Conservation (phyloP, 805 yeast species). For the Isabelozyma pseudorhagii region DNA sequence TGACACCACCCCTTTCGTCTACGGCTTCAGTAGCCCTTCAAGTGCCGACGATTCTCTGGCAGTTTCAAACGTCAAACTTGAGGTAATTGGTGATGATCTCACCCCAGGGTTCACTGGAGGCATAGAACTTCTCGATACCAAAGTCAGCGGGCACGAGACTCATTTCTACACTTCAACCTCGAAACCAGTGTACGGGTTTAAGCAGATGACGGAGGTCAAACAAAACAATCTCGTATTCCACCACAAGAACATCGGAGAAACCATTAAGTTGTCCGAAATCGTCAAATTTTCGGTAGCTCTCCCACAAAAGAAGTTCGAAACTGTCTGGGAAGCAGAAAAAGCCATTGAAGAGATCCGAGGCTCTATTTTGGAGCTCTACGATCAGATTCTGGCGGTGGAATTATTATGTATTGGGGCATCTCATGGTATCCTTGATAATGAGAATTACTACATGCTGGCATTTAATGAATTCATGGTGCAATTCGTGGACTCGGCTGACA, state of each 20-base stretch:
- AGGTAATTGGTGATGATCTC: neutral
- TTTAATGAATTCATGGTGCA: constrained; percentile 38
- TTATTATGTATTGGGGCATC: constrained; percentile 33
- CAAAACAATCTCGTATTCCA: neutral
- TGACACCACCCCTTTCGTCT: neutral
- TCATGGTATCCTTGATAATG: constrained; percentile 9
- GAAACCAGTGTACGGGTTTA: neutral
- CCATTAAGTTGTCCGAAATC: constrained; percentile 10
- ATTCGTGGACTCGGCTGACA: constrained; percentile 35
- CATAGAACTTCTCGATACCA: neutral
- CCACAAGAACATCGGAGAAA: neutral
- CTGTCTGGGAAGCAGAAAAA: constrained; percentile 21
- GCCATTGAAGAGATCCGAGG: constrained; percentile 13
- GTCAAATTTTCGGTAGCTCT: constrained; percentile 7
- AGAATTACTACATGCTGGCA: constrained; percentile 28
- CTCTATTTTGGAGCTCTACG: constrained; percentile 10
- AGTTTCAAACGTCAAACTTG: neutral
- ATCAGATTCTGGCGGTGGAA: constrained; percentile 21
- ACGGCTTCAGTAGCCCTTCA: neutral
- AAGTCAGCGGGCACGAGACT: neutral
- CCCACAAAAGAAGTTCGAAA: constrained; percentile 12
- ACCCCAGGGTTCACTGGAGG: neutral
- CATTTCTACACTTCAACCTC: neutral
- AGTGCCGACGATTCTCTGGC: too few species aligned
- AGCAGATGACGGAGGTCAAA: neutral